Conservation (phyloP, 2,329 filamentous ascomycete species). For the Colletotrichum sp. region DNA sequence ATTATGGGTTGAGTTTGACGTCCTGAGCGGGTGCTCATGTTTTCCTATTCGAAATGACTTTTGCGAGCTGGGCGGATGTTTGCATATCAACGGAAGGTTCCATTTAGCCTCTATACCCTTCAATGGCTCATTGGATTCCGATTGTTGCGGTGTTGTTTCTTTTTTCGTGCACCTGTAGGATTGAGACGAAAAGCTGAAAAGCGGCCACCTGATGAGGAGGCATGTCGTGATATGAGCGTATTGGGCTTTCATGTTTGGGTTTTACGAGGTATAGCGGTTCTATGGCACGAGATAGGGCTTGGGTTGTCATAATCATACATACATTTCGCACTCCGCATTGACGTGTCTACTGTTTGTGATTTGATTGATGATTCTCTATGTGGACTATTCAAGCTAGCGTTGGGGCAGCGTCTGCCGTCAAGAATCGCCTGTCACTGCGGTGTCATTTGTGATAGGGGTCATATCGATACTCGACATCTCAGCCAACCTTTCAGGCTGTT, state of each 20-base stretch:
- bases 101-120: background rate
- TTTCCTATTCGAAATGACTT: background rate
- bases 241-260: background rate
- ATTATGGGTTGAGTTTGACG: constrained; percentile 5
- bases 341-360: background rate
- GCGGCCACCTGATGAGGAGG: background rate
- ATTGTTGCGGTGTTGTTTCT: background rate
- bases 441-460: no score
- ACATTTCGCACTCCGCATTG: background rate
- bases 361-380: accelerated
- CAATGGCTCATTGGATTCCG: background rate
- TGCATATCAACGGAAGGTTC: background rate
- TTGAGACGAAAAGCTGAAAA: background rate
- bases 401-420: accelerated
- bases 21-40: background rate
- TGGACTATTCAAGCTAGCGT: background rate
- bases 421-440: background rate
- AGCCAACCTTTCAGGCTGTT: no score
- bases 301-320: background rate
- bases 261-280: constrained; percentile 7
- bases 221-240: background rate
- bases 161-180: background rate
- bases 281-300: background rate
- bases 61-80: background rate
- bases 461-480: no score